Base-by-base conservation (phyloP, 179 eudicot species). In the Sideroxylon spinosum region DNA sequence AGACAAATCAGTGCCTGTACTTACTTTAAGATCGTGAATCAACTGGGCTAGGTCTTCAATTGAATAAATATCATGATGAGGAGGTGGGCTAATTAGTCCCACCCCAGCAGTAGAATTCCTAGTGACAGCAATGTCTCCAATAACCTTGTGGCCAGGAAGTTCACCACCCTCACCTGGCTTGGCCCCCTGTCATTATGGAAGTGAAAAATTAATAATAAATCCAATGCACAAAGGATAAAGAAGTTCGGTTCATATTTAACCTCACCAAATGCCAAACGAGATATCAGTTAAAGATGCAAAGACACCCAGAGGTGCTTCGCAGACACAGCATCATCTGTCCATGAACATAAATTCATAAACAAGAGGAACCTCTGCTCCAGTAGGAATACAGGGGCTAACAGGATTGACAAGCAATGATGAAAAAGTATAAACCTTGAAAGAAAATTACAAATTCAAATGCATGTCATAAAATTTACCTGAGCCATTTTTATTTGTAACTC, bases 121-220 rank as follows among this genome's bases (percentile, higher is more conserved):
- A 44, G 99, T 96, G 64, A 89, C 78, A 64, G 99, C 99, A 82
- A 96, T 96, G 76, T 96, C 99, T 70, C 98, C 99, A 74, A 94
- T 86, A 80, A 96, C 99, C 84, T 96, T 96, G 79, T 96, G 98
- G 48, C 99, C 99, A 19, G 99, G 98, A 75, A 94, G 93, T 83
- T 96, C 99, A 83, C 99, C 99, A 68, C 99, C 99, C 88, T 96
- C 98, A 59, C 99, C 99, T 9, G 99, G 99, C 87, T 96, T 96
- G 53, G 99, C 99, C 70, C 99, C 99, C 99, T 96, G 82, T 50
- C 6, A 78, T 64, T 66, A 78, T 70, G 53, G 59, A 60, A 81
- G 49, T 11, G 44, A 60, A 76, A 80, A 75, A 72, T 79, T 53
- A 73, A 80, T 60, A 78, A 75, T 70, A 77, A 63, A 62, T 20